Evolutionary conservation across 257 asterid genomes (phyloP), one percentile per base, ranked within the genome.

Genomic region (Thymus quinquecostatus): DNA sequence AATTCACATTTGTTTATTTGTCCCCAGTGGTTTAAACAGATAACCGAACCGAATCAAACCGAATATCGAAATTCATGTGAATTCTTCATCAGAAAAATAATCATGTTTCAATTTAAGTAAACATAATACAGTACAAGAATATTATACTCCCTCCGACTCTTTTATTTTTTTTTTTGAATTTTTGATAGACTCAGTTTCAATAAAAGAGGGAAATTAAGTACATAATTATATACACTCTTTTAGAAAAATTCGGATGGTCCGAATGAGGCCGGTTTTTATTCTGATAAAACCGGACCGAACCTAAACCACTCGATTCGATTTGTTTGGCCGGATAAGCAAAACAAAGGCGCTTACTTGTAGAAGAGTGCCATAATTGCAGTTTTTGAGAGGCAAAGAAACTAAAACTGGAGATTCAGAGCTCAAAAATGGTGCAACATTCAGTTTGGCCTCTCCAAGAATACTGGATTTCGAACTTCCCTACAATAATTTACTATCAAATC

Each of bases 401-500:
- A 68, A 50, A 11, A 66, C 47, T 1, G 78, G 72, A 64, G 78
- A 68, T 45, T 69, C 75, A 53, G 85, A 76, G 59, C 80, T 76
- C 60, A 64, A 41, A 64, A 75, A 82, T 56, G 60, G 58, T 34
- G 82, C 75, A 13, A 80, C 77, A 50, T 84, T 78, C 38, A 84
- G 34, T 32, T 75, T 43, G 34, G 80, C 40, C 78, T 84, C 86
- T 50, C 89, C 86, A 41, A 84, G 89, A 59, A 69, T 71, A 65
- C 82, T 62, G 34, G 85, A 74, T 66, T 75, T 77, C 0, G 86
- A 73, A 45, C 82, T 71, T 21, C 89, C 86, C 89, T 84, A 60
- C 10, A 33, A 75, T 34, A 65, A 70, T 21, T 21, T 21, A 21
- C 21, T 21, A 56, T 59, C 38, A 4, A 38, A 38, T 38, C 6